Evolutionary conservation across 2,329 filamentous ascomycete genomes (phyloP).

Genomic region (Pyrenochaeta sp.): DNA sequence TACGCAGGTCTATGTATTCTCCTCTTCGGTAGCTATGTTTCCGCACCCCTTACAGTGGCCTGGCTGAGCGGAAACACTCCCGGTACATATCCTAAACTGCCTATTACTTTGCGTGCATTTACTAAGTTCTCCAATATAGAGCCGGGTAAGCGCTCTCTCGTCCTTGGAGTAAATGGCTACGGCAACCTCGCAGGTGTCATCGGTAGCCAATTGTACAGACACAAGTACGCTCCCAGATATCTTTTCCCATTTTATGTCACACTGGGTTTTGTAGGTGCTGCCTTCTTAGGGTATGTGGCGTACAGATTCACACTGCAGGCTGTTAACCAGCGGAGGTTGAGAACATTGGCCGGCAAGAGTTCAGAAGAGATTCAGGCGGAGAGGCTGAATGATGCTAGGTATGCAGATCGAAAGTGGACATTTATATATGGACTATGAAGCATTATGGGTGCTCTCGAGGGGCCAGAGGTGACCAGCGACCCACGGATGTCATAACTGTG

Average conservation of each 20-base stretch:
- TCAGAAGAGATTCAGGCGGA: conserved; percentile 26
- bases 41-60: conserved; percentile 30
- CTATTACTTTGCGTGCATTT: neutral
- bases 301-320: conserved; percentile 27
- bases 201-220: conserved; percentile 27
- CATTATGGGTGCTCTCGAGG: neutral
- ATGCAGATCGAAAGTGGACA: conserved; percentile 35
- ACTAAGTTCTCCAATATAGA: conserved; percentile 2
- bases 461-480: no score
- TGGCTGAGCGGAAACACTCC: conserved; percentile 37
- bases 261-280: conserved; percentile 30
- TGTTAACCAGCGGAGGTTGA: conserved; percentile 21
- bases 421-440: conserved; percentile 34
- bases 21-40: conserved; percentile 33
- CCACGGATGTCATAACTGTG: no score
- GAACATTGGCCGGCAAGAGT: conserved; percentile 15
- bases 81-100: conserved; percentile 2
- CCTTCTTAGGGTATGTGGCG: conserved; percentile 25
- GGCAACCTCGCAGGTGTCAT: conserved; percentile 38
- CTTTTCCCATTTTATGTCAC: conserved; percentile 29
- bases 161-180: conserved; percentile 31
- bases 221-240: conserved; percentile 26
- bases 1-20: conserved; percentile 33
- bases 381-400: conserved; percentile 21
- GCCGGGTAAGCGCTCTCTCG: conserved; percentile 29